Conservation (phyloP, 805 yeast species). For the Myxozyma geophila region DNA sequence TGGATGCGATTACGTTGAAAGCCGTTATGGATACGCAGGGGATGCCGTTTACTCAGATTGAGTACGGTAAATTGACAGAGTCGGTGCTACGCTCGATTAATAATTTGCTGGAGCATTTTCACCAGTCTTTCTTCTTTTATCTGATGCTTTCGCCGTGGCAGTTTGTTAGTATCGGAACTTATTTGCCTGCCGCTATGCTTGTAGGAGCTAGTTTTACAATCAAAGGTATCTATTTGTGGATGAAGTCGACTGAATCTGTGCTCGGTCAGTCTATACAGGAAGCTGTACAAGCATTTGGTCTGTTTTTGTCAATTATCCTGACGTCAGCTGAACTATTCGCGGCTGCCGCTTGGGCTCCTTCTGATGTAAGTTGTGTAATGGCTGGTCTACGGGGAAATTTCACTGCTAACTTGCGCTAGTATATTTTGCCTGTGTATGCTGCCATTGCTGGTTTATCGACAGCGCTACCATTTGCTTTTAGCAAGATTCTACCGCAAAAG, state of each 20-base stretch:
- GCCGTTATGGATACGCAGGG: constrained; percentile 51
- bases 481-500: not conserved
- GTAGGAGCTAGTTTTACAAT: constrained; percentile 70
- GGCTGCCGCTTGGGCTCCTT: constrained; percentile 13
- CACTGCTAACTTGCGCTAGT: not conserved
- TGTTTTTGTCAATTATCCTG: constrained; percentile 43
- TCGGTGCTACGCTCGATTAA: constrained; percentile 86
- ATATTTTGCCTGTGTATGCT: not conserved
- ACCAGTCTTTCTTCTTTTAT: constrained; percentile 94
- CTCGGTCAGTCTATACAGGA: constrained; percentile 40
- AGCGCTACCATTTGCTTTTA: not conserved
- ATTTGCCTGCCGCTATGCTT: constrained; percentile 81
- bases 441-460: not conserved
- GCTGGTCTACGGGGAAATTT: not conserved
- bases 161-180: constrained; percentile 93
- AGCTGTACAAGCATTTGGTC: constrained; percentile 43
- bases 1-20: constrained; percentile 81
- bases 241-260: constrained; percentile 4
- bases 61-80: constrained; percentile 88
- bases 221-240: constrained; percentile 56
- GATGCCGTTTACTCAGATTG: constrained; percentile 72
- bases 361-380: constrained; percentile 2
- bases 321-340: constrained; percentile 24
- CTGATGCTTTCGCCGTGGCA: constrained; percentile 73
- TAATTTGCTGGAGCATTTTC: constrained; percentile 91